Evolutionary conservation across 257 asterid genomes (phyloP).

Genomic region (Solanum bulbocastanum): DNA sequence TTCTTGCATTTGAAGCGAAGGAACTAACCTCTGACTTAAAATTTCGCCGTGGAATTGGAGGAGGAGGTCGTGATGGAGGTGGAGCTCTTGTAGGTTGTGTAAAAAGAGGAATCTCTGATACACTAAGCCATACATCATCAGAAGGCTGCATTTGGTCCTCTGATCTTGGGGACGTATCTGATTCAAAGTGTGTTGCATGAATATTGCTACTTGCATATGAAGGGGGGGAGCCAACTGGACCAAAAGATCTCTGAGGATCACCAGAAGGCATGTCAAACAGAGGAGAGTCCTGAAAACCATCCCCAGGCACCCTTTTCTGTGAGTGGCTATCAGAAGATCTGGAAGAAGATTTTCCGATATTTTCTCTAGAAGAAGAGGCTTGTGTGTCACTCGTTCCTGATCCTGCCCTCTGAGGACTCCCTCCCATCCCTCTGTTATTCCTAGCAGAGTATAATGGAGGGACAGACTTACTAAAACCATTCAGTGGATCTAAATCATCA

Average conservation of each 20-base stretch:
- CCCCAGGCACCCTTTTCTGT: constrained; percentile 40
- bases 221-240: constrained; percentile 45
- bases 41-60: constrained; percentile 63
- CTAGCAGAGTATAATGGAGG: constrained; percentile 48
- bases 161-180: constrained; percentile 44
- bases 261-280: constrained; percentile 67
- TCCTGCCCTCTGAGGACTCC: constrained; percentile 42
- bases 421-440: constrained; percentile 40
- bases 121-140: constrained; percentile 83
- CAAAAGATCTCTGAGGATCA: constrained; percentile 43
- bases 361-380: constrained; percentile 38
- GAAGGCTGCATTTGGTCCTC: constrained; percentile 40
- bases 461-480: constrained; percentile 40
- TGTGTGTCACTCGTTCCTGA: constrained; percentile 19
- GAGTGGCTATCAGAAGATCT: constrained; percentile 43
- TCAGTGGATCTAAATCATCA: constrained; percentile 76
- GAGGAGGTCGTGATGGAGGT: constrained; percentile 97
- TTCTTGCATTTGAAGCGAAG: constrained; percentile 46
- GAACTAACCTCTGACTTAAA: constrained; percentile 38
- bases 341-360: constrained; percentile 39
- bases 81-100: constrained; percentile 90
- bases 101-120: constrained; percentile 84
- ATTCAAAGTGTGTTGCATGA: constrained; percentile 36
- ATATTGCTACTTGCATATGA: constrained; percentile 15
- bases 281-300: constrained; percentile 54